phyloP scores from a whole-genome alignment of 345 rosid genomes.

The Streptanthus diversifolius region DNA sequence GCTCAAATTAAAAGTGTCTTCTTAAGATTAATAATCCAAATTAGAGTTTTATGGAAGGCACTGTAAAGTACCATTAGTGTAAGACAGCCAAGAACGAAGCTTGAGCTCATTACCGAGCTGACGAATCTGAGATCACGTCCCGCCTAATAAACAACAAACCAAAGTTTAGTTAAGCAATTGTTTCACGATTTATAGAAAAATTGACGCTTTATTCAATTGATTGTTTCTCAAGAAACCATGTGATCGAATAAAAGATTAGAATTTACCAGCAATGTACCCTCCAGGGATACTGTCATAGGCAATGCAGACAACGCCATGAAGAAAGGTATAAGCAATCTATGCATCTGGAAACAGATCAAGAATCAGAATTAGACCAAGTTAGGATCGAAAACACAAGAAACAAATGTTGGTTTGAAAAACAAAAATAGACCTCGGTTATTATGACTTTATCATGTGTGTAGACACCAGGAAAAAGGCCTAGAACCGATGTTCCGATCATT shows the following conservation, averaged over 20 bases:
- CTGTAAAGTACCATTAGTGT: conserved; percentile 47
- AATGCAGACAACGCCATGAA: conserved; percentile 60
- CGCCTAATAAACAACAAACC: conserved; percentile 47
- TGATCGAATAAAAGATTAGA: not conserved
- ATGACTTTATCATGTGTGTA: conserved; percentile 65
- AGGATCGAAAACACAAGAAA: not conserved
- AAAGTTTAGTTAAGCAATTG: not conserved
- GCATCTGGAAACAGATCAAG: conserved; percentile 57
- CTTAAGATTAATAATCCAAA: not conserved
- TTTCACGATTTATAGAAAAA: not conserved
- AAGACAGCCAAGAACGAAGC: conserved; percentile 58
- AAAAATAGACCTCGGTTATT: conserved; percentile 47
- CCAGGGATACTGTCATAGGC: conserved; percentile 66
- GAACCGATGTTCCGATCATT: conserved; percentile 54
- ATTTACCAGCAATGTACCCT: conserved; percentile 83
- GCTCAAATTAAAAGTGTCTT: not conserved
- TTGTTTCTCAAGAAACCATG: conserved; percentile 8
- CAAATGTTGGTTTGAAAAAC: not conserved
- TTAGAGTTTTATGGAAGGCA: not conserved
- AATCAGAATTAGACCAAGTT: not conserved
- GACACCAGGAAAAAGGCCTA: conserved; percentile 59
- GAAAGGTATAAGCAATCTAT: conserved; percentile 62
- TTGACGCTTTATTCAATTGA: not conserved
- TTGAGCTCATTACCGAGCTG: conserved; percentile 61
- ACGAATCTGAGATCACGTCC: conserved; percentile 72